Percentiles rank a stretch among this genome's conserved stretches.
phyloP scores from a whole-genome alignment of 129 eudicot species.

The Apium graveolens region DNA sequence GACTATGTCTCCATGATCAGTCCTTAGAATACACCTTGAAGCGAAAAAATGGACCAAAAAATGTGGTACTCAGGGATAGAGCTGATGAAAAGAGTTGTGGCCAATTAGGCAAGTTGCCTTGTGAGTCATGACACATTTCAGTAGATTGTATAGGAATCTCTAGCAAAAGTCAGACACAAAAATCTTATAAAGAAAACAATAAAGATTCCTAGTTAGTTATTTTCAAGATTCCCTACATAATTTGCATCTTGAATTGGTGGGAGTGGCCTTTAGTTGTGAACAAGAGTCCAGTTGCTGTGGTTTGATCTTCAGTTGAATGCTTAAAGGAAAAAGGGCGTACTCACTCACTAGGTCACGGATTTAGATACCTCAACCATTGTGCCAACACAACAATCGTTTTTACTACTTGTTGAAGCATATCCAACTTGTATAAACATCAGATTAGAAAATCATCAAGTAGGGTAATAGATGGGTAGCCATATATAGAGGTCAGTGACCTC shows the following conservation, averaged over 20 bases:
- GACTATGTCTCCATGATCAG: slow-evolving; percentile 35
- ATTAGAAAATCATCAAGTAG: too few relatives aligned
- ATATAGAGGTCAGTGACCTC: too few relatives aligned
- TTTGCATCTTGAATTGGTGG: slow-evolving; percentile 15
- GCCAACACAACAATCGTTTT: too few relatives aligned
- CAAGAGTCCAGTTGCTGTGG: neutral
- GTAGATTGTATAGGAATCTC: slow-evolving; percentile 19
- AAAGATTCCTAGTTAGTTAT: slow-evolving; percentile 37
- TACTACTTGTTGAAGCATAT: too few relatives aligned
- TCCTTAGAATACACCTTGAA: slow-evolving; percentile 19
- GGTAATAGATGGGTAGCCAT: too few relatives aligned
- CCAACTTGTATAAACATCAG: too few relatives aligned
- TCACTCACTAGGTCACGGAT: too few relatives aligned
- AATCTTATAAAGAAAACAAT: slow-evolving; percentile 20
- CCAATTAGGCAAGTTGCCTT: slow-evolving; percentile 19
- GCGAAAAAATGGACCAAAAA: slow-evolving; percentile 20
- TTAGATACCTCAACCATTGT: too few relatives aligned
- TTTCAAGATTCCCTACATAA: slow-evolving; percentile 25
- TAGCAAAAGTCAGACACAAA: slow-evolving; percentile 5
- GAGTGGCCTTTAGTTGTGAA: slow-evolving; percentile 17
- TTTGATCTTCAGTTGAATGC: too few relatives aligned
- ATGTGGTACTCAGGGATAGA: slow-evolving; percentile 5
- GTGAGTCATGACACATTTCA: neutral
- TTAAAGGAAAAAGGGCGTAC: too few relatives aligned
- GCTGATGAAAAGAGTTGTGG: slow-evolving; percentile 16